phyloP scores from a whole-genome alignment of 768 basidiomycete genomes.

The Russula earlei region DNA sequence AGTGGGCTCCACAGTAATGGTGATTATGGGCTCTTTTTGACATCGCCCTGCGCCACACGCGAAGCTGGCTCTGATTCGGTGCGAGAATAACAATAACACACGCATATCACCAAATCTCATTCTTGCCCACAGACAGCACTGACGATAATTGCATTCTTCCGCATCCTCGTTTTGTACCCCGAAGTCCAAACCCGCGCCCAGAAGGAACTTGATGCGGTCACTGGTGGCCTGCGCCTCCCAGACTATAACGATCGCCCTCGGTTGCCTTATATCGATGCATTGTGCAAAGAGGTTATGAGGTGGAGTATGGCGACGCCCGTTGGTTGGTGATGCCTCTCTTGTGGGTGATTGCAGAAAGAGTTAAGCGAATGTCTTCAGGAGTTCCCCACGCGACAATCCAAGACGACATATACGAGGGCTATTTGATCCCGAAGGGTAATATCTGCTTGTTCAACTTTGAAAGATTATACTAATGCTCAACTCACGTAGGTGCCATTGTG shows the following conservation, averaged over 20 bases:
- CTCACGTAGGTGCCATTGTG: background rate
- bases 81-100: too few species aligned
- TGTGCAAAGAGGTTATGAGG: constrained; percentile 42
- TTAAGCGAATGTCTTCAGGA: constrained; percentile 26
- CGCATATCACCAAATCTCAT: background rate
- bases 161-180: constrained; percentile 19
- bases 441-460: too few species aligned
- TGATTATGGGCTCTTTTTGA: background rate
- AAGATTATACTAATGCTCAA: background rate
- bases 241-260: constrained; percentile 39
- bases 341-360: background rate
- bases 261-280: constrained; percentile 45
- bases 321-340: constrained; percentile 25
- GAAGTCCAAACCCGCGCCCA: constrained; percentile 38
- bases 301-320: constrained; percentile 46
- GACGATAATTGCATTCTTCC: constrained; percentile 24
- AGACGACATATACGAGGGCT: constrained; percentile 47
- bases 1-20: background rate
- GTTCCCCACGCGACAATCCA: constrained; percentile 48
- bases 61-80: constrained; percentile 6
- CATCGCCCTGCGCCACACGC: background rate
- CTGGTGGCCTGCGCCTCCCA: constrained; percentile 46
- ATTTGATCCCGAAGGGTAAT: constrained; percentile 46
- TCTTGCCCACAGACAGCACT: constrained; percentile 18
- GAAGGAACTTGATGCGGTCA: constrained; percentile 47